phyloP scores from a whole-genome alignment of 306 rosid species.

The Abrus pulchellus region DNA sequence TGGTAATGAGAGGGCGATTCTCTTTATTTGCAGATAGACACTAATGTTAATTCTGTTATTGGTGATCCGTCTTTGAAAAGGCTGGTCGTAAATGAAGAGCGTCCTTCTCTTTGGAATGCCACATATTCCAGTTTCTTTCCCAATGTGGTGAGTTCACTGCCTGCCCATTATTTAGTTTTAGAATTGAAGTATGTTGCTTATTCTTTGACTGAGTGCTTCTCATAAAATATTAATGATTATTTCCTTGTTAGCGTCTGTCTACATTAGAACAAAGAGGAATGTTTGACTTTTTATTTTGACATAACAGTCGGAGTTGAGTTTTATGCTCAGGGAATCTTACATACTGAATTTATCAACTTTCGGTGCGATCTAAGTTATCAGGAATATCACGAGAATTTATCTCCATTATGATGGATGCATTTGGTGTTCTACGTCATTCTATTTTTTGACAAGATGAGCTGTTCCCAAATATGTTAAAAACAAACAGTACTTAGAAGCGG shows the following conservation, averaged over 20 bases:
- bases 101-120: slow-evolving; percentile 69
- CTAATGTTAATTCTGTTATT: slow-evolving; percentile 54
- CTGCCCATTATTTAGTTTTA: slow-evolving; percentile 19
- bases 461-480: not conserved
- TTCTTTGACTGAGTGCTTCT: not conserved
- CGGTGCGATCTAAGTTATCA: not conserved
- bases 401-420: not conserved
- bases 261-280: slow-evolving; percentile 24
- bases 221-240: not conserved
- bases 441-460: not conserved
- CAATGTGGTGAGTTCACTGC: slow-evolving; percentile 64
- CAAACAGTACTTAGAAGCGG: not conserved
- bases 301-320: slow-evolving; percentile 24
- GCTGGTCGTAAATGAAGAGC: slow-evolving; percentile 65
- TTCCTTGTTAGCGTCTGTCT: slow-evolving; percentile 1
- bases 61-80: slow-evolving; percentile 70
- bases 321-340: not conserved
- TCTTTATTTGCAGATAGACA: slow-evolving; percentile 73
- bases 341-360: not conserved
- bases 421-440: slow-evolving; percentile 2
- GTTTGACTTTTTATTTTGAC: not conserved
- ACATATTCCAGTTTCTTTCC: slow-evolving; percentile 71
- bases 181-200: slow-evolving; percentile 16
- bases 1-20: slow-evolving; percentile 34
- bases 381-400: slow-evolving; percentile 2